Conservation (phyloP, 2,329 filamentous ascomycete species). For the Cylindrodendrum hubeiense region DNA sequence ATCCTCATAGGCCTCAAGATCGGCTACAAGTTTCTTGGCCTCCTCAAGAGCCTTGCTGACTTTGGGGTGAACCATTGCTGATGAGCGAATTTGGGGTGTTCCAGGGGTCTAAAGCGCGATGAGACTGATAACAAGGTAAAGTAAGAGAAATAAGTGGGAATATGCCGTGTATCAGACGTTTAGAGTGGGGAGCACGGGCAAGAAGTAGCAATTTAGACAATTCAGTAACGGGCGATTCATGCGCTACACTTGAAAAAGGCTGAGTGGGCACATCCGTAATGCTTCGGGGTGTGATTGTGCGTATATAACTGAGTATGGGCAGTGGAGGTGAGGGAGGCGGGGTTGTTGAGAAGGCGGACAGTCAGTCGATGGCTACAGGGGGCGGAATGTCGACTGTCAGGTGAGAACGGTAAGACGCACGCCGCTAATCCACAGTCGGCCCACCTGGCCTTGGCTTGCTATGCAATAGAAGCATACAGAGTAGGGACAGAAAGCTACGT, state of each 20-base stretch:
- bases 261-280: background rate
- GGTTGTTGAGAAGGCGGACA: constrained; percentile 5
- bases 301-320: constrained; percentile 21
- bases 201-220: background rate
- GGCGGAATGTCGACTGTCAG: constrained; percentile 3
- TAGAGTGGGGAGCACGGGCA: background rate
- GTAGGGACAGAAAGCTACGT: background rate
- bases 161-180: background rate
- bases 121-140: background rate
- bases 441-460: background rate
- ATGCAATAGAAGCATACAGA: background rate
- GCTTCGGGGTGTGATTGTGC: background rate
- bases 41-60: constrained; percentile 43
- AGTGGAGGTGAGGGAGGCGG: constrained; percentile 20
- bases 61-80: constrained; percentile 37
- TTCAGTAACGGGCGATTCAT: background rate
- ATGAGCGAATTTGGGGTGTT: background rate
- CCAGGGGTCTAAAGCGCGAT: background rate
- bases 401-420: constrained; percentile 2
- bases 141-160: background rate
- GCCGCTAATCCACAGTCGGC: constrained; percentile 1
- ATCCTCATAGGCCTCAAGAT: constrained; percentile 43
- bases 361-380: constrained; percentile 6
- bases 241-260: background rate
- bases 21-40: constrained; percentile 42